phyloP scores from a whole-genome alignment of 768 basidiomycete genomes.

The Pilatotrama ljubarskyi region DNA sequence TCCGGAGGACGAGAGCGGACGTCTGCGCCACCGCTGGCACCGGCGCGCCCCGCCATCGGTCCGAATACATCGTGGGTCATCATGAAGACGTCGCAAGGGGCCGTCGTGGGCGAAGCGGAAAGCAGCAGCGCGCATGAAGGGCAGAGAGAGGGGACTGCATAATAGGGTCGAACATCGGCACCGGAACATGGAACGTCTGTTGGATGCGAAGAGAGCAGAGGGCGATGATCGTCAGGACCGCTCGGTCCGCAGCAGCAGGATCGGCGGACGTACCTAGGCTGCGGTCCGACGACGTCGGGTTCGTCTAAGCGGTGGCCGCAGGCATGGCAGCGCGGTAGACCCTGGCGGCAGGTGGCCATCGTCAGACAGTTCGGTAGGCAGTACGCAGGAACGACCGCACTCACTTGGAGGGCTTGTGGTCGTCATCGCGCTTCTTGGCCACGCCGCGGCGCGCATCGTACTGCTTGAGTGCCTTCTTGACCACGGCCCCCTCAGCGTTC shows the following conservation, averaged over 20 bases:
- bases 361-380: neutral
- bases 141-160: neutral
- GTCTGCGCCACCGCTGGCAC: neutral
- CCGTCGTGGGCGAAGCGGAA: neutral
- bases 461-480: slow-evolving; percentile 22
- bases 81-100: neutral
- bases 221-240: neutral
- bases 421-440: slow-evolving; percentile 13
- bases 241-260: neutral
- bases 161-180: slow-evolving; percentile 6
- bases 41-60: neutral
- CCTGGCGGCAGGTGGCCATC: neutral
- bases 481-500: neutral
- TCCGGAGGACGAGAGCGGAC: neutral
- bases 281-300: neutral
- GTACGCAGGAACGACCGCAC: neutral
- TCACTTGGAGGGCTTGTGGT: slow-evolving; percentile 21
- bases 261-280: slow-evolving; percentile 6
- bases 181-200: neutral
- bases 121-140: neutral
- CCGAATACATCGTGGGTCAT: slow-evolving; percentile 6
- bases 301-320: slow-evolving; percentile 4
- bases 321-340: slow-evolving; percentile 7
- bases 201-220: neutral
- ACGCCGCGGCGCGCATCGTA: slow-evolving; percentile 13